Percentiles rank a stretch among this genome's conserved stretches.
Conservation (phyloP, 176 grass and related monocot genomes). For the Eragrostis nindensis region DNA sequence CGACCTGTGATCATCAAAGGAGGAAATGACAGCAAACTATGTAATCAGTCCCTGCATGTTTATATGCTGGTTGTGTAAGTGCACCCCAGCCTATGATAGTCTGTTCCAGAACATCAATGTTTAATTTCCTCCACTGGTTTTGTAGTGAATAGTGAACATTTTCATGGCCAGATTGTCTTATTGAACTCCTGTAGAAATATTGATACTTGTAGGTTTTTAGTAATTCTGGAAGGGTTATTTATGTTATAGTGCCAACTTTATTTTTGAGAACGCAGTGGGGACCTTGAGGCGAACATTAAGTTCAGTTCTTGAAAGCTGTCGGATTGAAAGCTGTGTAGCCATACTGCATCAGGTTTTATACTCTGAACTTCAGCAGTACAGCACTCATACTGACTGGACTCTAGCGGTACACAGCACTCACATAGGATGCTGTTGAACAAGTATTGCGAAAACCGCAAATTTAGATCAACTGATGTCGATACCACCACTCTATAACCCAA, state of each 20-base stretch:
- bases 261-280: neutral
- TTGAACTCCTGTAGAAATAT: neutral
- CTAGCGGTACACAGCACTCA: too few relatives aligned
- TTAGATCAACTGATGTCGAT: neutral
- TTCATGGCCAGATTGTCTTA: neutral
- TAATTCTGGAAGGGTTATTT: neutral
- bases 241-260: neutral
- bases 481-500: neutral
- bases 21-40: neutral
- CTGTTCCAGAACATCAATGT: neutral
- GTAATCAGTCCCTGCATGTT: neutral
- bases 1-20: slow-evolving; percentile 21
- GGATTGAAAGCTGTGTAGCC: neutral
- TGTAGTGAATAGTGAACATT: neutral
- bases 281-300: neutral
- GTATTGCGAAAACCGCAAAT: neutral
- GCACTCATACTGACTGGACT: neutral
- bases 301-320: neutral
- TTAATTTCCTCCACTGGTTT: neutral
- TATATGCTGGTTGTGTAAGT: neutral
- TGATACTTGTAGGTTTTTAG: neutral
- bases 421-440: neutral
- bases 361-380: neutral
- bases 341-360: neutral
- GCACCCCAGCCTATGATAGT: neutral